Percentiles rank a stretch among this genome's conserved stretches.
Evolutionary conservation across 2,329 filamentous ascomycete species (phyloP).

Genomic region (Aspergillus fumigatus): DNA sequence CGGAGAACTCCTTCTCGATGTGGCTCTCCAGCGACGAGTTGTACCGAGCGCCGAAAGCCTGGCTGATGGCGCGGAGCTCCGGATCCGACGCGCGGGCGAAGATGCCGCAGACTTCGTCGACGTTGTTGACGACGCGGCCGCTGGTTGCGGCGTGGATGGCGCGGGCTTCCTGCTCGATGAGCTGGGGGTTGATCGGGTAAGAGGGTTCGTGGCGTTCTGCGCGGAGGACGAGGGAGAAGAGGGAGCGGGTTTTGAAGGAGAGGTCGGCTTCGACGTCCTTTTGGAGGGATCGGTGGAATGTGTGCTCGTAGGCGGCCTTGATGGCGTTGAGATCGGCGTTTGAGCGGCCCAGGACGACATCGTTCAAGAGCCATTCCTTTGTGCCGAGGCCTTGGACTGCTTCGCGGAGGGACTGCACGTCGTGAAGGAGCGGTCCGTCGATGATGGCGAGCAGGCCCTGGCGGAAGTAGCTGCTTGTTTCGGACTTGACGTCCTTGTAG

Average conservation of each 20-base stretch:
- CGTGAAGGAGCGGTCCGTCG: conserved; percentile 72
- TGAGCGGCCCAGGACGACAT: conserved; percentile 73
- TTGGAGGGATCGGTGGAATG: conserved; percentile 64
- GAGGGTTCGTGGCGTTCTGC: conserved; percentile 74
- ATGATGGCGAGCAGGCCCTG: conserved; percentile 70
- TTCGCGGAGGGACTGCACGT: conserved; percentile 65
- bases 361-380: conserved; percentile 80
- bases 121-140: conserved; percentile 52
- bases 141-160: conserved; percentile 74
- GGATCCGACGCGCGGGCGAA: conserved; percentile 70
- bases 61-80: conserved; percentile 76
- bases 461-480: conserved; percentile 71
- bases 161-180: conserved; percentile 70
- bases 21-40: conserved; percentile 65
- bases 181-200: conserved; percentile 65
- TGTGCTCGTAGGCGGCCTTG: conserved; percentile 69
- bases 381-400: conserved; percentile 78
- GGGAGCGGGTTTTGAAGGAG: conserved; percentile 76
- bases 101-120: conserved; percentile 64
- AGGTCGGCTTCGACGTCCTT: conserved; percentile 71
- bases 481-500: conserved; percentile 69
- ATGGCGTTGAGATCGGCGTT: conserved; percentile 89
- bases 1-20: conserved; percentile 77
- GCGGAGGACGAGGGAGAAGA: conserved; percentile 77
- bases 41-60: conserved; percentile 70